Conservation (phyloP, 2,329 filamentous ascomycete species). For the Tolypocladium tropicale region DNA sequence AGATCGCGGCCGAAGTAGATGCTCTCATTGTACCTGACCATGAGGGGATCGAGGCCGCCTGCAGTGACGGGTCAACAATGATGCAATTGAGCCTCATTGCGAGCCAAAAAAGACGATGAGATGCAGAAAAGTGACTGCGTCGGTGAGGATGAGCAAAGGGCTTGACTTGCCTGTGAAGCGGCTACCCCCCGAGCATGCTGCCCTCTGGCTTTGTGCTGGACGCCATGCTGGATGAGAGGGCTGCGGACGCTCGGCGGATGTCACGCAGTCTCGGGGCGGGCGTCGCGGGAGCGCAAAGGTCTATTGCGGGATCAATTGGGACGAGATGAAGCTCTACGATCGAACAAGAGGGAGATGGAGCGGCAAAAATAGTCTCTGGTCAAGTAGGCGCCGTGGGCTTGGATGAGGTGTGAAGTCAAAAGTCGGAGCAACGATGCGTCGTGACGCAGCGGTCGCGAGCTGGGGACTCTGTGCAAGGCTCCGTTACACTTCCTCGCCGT, state of each 20-base stretch:
- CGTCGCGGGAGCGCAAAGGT: not conserved
- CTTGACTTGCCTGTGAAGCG: conserved; percentile 35
- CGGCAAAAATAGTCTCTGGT: not conserved
- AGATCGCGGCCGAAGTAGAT: conserved; percentile 71
- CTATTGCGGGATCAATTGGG: not conserved
- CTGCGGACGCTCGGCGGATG: not conserved
- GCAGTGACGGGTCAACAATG: conserved; percentile 10
- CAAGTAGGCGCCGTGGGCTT: not conserved
- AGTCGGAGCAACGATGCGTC: not conserved
- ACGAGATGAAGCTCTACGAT: not conserved
- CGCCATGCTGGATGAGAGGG: conserved; percentile 12
- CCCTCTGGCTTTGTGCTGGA: conserved; percentile 16
- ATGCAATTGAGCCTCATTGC: not conserved
- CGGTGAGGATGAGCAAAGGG: conserved; percentile 1
- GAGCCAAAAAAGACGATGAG: not conserved
- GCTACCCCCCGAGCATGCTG: conserved; percentile 33
- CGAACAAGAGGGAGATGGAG: not conserved
- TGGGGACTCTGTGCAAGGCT: too few species aligned
- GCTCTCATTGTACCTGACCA: conserved; percentile 75
- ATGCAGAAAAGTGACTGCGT: not conserved
- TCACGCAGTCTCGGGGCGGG: not conserved
- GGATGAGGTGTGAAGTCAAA: not conserved
- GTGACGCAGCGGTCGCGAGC: not conserved
- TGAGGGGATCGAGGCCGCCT: conserved; percentile 77
- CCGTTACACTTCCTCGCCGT: not conserved